phyloP scores from a whole-genome alignment of 495 filamentous ascomycete genomes.

The Tetracladium marchalianum region DNA sequence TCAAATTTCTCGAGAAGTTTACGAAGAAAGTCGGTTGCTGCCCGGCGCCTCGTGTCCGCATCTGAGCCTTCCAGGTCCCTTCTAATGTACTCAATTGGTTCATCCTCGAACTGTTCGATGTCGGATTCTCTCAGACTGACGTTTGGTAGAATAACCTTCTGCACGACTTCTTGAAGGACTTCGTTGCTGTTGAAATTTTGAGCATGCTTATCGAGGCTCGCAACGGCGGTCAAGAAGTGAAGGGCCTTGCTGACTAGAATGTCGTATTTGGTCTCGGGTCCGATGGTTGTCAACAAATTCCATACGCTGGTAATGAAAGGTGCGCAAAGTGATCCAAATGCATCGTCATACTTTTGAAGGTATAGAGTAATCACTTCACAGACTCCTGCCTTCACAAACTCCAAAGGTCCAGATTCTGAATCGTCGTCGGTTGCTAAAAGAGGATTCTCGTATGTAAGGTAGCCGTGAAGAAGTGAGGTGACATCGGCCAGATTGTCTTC shows the following conservation, averaged over 20 bases:
- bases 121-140: slow-evolving; percentile 84
- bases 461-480: slow-evolving; percentile 76
- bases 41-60: slow-evolving; percentile 80
- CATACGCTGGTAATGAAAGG: slow-evolving; percentile 84
- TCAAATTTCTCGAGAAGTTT: slow-evolving; percentile 85
- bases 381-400: slow-evolving; percentile 82
- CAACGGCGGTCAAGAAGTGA: slow-evolving; percentile 86
- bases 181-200: slow-evolving; percentile 71
- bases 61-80: slow-evolving; percentile 94
- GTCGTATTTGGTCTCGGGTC: slow-evolving; percentile 85
- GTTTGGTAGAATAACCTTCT: slow-evolving; percentile 93
- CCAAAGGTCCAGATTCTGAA: slow-evolving; percentile 70
- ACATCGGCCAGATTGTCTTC: slow-evolving; percentile 65
- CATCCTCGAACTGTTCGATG: slow-evolving; percentile 92
- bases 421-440: slow-evolving; percentile 76
- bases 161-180: slow-evolving; percentile 70
- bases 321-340: slow-evolving; percentile 65
- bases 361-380: slow-evolving; percentile 82
- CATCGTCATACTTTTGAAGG: slow-evolving; percentile 88
- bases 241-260: slow-evolving; percentile 89
- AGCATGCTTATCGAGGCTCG: slow-evolving; percentile 65
- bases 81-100: slow-evolving; percentile 97
- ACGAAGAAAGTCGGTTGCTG: slow-evolving; percentile 87
- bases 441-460: slow-evolving; percentile 79
- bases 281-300: slow-evolving; percentile 77